phyloP scores from a whole-genome alignment of 768 basidiomycete species.

The Lentinus tigrinus region DNA sequence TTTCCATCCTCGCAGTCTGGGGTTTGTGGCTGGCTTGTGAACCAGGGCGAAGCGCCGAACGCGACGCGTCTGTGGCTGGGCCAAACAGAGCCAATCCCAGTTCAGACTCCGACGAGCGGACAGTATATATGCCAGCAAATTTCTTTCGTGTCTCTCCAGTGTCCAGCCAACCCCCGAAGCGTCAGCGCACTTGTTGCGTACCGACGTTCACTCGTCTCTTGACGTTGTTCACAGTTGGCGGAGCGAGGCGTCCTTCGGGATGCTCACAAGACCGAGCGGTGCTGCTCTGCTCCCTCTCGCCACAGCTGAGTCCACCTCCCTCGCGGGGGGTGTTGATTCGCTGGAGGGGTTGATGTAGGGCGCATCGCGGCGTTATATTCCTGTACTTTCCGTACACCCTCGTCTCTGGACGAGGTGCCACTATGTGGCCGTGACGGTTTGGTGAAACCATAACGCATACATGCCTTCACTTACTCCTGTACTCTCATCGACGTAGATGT shows the following conservation, averaged over 20 bases:
- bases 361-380: conserved; percentile 72
- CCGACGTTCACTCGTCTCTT: conserved; percentile 51
- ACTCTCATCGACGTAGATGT: neutral
- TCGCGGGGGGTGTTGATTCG: conserved; percentile 52
- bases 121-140: conserved; percentile 28
- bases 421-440: conserved; percentile 82
- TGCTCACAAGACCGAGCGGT: conserved; percentile 51
- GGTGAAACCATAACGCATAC: conserved; percentile 82
- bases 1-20: conserved; percentile 20
- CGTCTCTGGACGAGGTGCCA: conserved; percentile 44
- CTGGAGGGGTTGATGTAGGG: conserved; percentile 44
- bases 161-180: conserved; percentile 73
- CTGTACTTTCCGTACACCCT: conserved; percentile 69
- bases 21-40: neutral
- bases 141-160: conserved; percentile 39
- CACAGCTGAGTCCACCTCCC: conserved; percentile 45
- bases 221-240: conserved; percentile 76
- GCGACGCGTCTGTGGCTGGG: conserved; percentile 28
- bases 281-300: conserved; percentile 36
- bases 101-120: conserved; percentile 17
- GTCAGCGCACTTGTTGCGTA: conserved; percentile 42
- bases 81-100: conserved; percentile 14
- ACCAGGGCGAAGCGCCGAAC: neutral
- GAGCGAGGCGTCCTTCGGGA: conserved; percentile 64
- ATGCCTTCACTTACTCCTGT: conserved; percentile 26